Evolutionary conservation across 1,139 yeast genomes (phyloP).

Genomic region (Pichiaceae sp.): DNA sequence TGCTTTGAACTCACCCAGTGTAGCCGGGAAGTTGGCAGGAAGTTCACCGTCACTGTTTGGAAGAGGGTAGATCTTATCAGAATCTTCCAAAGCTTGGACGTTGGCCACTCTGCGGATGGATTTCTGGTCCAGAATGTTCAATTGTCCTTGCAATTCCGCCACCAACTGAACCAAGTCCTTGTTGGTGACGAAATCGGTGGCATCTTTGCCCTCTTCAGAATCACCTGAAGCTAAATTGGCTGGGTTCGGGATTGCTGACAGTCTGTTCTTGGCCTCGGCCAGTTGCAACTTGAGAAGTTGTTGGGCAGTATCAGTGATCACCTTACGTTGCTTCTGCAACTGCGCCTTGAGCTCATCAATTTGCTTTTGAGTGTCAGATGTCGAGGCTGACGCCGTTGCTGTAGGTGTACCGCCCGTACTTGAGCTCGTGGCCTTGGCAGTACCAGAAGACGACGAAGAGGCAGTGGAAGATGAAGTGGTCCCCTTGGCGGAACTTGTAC

Average conservation of each 20-base stretch:
- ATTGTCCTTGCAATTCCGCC: conserved; percentile 82
- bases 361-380: conserved; percentile 29
- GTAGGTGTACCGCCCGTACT: background rate
- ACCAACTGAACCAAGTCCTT: conserved; percentile 82
- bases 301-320: conserved; percentile 64
- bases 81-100: conserved; percentile 23
- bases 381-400: conserved; percentile 1
- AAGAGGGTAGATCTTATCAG: conserved; percentile 41
- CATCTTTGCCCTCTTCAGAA: conserved; percentile 26
- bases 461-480: background rate
- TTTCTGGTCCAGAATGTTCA: conserved; percentile 64
- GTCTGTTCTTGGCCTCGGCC: conserved; percentile 32
- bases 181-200: conserved; percentile 61
- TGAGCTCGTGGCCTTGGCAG: background rate
- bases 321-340: conserved; percentile 38
- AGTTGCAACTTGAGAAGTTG: conserved; percentile 66
- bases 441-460: background rate
- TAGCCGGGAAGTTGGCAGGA: conserved; percentile 51
- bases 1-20: conserved; percentile 43
- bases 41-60: conserved; percentile 71
- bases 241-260: conserved; percentile 28
- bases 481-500: no score
- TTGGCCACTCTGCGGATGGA: conserved; percentile 53
- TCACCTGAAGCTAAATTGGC: conserved; percentile 7
- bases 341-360: conserved; percentile 39